Base-by-base conservation (phyloP, 495 filamentous ascomycete genomes). In the Penicillium robsamsonii region DNA sequence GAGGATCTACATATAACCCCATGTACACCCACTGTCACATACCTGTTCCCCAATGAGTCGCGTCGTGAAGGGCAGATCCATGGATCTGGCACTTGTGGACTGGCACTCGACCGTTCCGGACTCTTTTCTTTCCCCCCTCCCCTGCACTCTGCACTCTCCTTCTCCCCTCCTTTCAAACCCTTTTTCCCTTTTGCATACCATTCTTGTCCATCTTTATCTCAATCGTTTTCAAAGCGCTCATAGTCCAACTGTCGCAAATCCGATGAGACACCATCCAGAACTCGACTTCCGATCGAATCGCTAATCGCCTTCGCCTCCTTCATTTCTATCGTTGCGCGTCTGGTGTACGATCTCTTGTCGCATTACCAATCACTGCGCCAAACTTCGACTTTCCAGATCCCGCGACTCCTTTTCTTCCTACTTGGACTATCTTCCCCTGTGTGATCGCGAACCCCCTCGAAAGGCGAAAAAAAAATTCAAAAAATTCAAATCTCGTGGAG, bases 1-100 rank as follows among this genome's bases (percentile, higher is more conserved):
- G 41, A 24, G n/a, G 12, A 22, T 9, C 44, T 24, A 27, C 30
- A 38, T 50, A 52, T 6, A 46, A 37, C 47, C 38, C 10, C 17
- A 46, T 40, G 53, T 56, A 56, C 45, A 18, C 12, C 43, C n/a
- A 5, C 5, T 50, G 65, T 67, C 53, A 48, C 54, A 33, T 48
- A 53, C 52, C 29, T 22, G 62, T 67, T 51, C 27, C 60, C 44
- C 29, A 40, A 27, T 56, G 47, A 65, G 62, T 62, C 65, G 65
- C 65, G 65, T 68, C 63, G 65, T 60, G 59, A 56, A 55, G 18
- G 57, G 57, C 65, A 65, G 65, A 68, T 63, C 65, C 65, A 68
- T 68, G 65, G 65, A 63, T 68, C 65, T 68, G 63, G 65, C 65
- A 63, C 59, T 49, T 55, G 65, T 61, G 59, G 58, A 45, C 50